phyloP scores from a whole-genome alignment of 2,329 filamentous ascomycete genomes.

The Fusarium veterinarium region DNA sequence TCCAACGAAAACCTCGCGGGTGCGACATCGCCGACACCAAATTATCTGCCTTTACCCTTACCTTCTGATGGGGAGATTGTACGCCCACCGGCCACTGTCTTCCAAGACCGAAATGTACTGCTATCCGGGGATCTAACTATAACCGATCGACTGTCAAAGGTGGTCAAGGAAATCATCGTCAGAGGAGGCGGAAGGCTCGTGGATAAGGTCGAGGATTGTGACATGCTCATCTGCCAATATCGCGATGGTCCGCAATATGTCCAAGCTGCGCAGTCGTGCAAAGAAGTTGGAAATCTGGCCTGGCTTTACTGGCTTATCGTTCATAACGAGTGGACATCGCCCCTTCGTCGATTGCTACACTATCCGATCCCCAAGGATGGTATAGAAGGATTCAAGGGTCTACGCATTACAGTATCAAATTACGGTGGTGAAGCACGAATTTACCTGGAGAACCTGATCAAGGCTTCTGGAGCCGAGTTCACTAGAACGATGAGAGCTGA shows the following conservation, averaged over 20 bases:
- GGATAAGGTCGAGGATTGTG: constrained; percentile 72
- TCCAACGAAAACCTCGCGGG: constrained; percentile 73
- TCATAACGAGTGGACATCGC: constrained; percentile 88
- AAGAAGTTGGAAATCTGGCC: constrained; percentile 89
- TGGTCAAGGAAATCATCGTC: constrained; percentile 77
- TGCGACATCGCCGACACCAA: constrained; percentile 66
- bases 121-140: constrained; percentile 81
- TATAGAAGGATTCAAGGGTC: constrained; percentile 80
- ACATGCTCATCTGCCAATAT: constrained; percentile 89
- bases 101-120: constrained; percentile 81
- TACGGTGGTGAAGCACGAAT: constrained; percentile 94
- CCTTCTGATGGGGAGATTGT: constrained; percentile 53
- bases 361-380: constrained; percentile 85
- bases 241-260: constrained; percentile 84
- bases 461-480: constrained; percentile 84
- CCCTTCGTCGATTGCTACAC: constrained; percentile 83
- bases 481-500: constrained; percentile 96
- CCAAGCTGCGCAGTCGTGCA: constrained; percentile 78
- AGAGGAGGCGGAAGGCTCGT: constrained; percentile 78
- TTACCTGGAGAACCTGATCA: constrained; percentile 92
- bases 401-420: constrained; percentile 91
- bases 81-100: constrained; percentile 74
- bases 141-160: constrained; percentile 71
- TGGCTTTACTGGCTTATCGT: constrained; percentile 96
- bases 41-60: constrained; percentile 55